These are phyloP conservation scores for Claviceps sorghi DNA, from an alignment of 2,329 filamentous ascomycete genomes.

Conservation along the genomic window DNA sequence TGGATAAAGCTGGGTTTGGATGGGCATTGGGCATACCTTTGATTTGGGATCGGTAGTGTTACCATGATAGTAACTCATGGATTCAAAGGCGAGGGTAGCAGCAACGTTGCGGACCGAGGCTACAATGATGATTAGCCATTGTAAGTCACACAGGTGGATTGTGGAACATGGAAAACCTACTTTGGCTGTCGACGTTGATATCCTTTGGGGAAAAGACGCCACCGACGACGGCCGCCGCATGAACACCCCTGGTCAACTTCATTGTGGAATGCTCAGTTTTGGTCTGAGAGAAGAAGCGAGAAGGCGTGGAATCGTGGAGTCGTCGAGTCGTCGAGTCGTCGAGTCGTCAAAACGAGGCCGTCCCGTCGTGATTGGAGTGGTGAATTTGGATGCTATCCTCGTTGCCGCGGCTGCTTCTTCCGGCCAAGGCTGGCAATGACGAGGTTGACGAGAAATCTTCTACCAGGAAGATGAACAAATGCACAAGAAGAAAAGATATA, in stretches of 20 bases:
- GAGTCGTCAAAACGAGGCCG: background rate
- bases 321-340: background rate
- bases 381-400: no score
- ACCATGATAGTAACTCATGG: conserved; percentile 51
- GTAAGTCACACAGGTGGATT: background rate
- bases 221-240: conserved; percentile 12
- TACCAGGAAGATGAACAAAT: conserved; percentile 3
- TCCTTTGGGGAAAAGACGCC: conserved; percentile 21
- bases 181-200: conserved; percentile 22
- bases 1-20: no score
- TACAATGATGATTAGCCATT: conserved; percentile 15
- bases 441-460: conserved; percentile 2
- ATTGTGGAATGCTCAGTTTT: conserved; percentile 1
- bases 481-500: background rate
- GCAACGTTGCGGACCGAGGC: conserved; percentile 48
- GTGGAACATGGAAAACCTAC: conserved; percentile 14
- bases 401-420: background rate
- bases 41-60: conserved; percentile 37
- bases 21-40: conserved; percentile 25
- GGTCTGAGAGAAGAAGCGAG: background rate
- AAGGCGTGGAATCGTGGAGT: background rate
- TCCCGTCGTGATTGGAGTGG: background rate
- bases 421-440: background rate
- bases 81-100: conserved; percentile 42
- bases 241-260: conserved; percentile 13